Evolutionary conservation across 352 stramenopile species (phyloP).

Genomic region (Peronospora farinosa): DNA sequence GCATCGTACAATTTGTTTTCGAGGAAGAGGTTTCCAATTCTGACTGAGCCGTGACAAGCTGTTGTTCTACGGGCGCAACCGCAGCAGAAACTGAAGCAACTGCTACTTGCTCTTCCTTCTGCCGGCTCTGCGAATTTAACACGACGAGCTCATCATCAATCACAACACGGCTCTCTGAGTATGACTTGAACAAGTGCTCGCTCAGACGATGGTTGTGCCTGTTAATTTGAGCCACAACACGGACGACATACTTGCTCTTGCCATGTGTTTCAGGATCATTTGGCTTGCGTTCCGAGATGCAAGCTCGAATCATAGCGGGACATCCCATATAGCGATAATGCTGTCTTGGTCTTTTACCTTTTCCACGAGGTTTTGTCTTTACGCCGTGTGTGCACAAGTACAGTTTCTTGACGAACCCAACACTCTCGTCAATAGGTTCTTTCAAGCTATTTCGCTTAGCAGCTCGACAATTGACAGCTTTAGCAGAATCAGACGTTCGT

Average conservation of each 20-base stretch:
- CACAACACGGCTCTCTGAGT: constrained; percentile 79
- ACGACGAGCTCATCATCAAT: constrained; percentile 77
- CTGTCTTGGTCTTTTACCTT: constrained; percentile 70
- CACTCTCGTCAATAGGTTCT: constrained; percentile 78
- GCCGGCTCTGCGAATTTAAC: constrained; percentile 31
- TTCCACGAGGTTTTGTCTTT: constrained; percentile 77
- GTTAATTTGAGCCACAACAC: constrained; percentile 80
- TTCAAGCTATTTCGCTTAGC: constrained; percentile 82
- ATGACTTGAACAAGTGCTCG: constrained; percentile 83
- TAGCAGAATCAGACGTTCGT: constrained; percentile 74
- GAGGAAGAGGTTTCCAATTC: constrained; percentile 52
- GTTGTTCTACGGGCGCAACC: constrained; percentile 30
- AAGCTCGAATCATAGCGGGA: constrained; percentile 75
- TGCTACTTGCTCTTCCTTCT: constrained; percentile 42
- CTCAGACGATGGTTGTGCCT: constrained; percentile 82
- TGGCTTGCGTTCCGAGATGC: constrained; percentile 71
- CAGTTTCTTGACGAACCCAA: constrained; percentile 82
- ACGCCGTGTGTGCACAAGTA: constrained; percentile 81
- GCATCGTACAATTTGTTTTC: constrained; percentile 41
- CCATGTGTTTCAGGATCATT: constrained; percentile 34
- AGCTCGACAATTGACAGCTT: constrained; percentile 66
- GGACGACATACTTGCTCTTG: constrained; percentile 79
- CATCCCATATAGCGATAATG: constrained; percentile 84
- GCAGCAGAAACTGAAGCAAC: constrained; percentile 8
- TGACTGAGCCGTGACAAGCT: constrained; percentile 25